Percentiles rank a stretch among this genome's conserved stretches.
These are phyloP conservation scores for Daldinia childiae DNA, from an alignment of 495 filamentous ascomycete species.

Conservation along the genomic window DNA sequence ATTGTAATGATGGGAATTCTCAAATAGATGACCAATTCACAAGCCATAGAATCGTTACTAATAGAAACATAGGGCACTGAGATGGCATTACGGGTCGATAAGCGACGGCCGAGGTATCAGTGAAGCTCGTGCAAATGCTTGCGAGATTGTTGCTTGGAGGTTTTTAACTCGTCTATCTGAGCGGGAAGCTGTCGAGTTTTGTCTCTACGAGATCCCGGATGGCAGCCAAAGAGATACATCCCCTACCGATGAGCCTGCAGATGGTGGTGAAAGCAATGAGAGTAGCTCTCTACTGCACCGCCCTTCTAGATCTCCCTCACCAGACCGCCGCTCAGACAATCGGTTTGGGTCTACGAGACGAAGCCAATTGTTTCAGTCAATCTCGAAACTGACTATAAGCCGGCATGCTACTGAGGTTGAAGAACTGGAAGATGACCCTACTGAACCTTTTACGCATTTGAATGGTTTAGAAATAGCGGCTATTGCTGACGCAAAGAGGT, in stretches of 20 bases:
- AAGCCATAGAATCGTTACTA: not conserved
- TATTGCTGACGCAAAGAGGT: constrained; percentile 88
- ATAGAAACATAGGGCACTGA: constrained; percentile 69
- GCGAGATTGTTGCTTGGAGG: constrained; percentile 92
- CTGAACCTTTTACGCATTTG: constrained; percentile 74
- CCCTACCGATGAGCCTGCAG: constrained; percentile 28
- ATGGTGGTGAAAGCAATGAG: constrained; percentile 51
- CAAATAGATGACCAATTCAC: not conserved
- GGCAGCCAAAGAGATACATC: constrained; percentile 26
- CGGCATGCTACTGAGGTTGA: constrained; percentile 51
- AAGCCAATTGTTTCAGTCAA: constrained; percentile 54
- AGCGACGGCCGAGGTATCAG: constrained; percentile 76
- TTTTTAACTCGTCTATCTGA: constrained; percentile 82
- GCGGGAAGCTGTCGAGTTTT: constrained; percentile 81
- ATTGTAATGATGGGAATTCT: not conserved
- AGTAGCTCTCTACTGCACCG: constrained; percentile 48
- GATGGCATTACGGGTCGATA: constrained; percentile 74
- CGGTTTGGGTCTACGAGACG: constrained; percentile 41
- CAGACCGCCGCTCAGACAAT: constrained; percentile 31
- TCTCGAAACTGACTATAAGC: constrained; percentile 58
- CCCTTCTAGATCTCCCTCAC: constrained; percentile 33
- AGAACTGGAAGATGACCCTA: constrained; percentile 64
- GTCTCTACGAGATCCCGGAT: constrained; percentile 79
- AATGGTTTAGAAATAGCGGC: constrained; percentile 92
- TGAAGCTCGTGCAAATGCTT: constrained; percentile 81